Percentiles rank a stretch among this genome's conserved stretches.
phyloP scores from a whole-genome alignment of 78 protist species.

The Creolimax fragrantissima region DNA sequence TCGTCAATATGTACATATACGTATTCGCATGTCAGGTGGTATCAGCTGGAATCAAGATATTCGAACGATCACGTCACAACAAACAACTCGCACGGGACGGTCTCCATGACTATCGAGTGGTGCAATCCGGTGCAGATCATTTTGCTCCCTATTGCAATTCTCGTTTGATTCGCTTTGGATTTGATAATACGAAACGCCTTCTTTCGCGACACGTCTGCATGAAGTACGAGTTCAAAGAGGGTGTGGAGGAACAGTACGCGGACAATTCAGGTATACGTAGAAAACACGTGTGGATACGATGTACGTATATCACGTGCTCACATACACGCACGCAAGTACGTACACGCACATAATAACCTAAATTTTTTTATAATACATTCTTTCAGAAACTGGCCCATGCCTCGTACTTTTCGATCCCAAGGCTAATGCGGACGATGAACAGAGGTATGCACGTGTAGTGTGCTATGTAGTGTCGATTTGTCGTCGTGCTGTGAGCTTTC shows the following conservation, averaged over 20 bases:
- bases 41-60: neutral
- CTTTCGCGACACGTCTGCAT: neutral
- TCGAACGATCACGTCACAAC: neutral
- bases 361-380: neutral
- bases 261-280: neutral
- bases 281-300: neutral
- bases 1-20: too few relatives aligned
- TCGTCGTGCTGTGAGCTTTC: too few relatives aligned
- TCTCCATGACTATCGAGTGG: neutral
- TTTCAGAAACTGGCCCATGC: neutral
- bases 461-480: too few relatives aligned
- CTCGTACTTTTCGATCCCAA: neutral
- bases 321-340: neutral
- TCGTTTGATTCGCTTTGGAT: neutral
- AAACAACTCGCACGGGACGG: neutral
- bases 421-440: neutral
- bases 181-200: neutral
- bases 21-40: too few relatives aligned
- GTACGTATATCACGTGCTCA: neutral
- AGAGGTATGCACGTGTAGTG: too few relatives aligned
- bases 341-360: neutral
- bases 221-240: neutral
- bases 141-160: neutral
- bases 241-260: neutral
- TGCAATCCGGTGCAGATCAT: neutral